These are phyloP conservation scores for Cladosporium phlei DNA, from an alignment of 2,329 filamentous ascomycete species.

Conservation along the genomic window DNA sequence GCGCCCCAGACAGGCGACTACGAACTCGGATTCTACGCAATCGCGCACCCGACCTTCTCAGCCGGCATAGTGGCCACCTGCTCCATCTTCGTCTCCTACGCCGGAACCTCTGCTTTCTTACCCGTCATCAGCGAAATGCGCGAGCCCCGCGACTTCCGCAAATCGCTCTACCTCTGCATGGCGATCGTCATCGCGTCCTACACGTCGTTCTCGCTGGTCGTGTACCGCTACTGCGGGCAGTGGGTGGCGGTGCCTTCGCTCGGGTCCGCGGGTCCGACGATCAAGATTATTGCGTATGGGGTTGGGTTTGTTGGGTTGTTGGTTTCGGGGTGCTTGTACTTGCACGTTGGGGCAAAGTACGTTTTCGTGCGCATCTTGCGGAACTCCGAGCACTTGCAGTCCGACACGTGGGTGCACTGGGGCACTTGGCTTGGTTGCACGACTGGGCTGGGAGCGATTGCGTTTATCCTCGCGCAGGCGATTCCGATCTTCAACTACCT, in stretches of 20 bases:
- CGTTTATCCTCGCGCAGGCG: conserved; percentile 50
- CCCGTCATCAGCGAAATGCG: conserved; percentile 64
- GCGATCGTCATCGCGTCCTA: conserved; percentile 54
- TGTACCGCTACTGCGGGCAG: conserved; percentile 58
- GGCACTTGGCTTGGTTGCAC: conserved; percentile 48
- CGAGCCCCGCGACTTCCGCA: conserved; percentile 55
- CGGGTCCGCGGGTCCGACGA: conserved; percentile 53
- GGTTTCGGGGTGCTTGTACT: conserved; percentile 45
- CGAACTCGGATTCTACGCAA: conserved; percentile 55
- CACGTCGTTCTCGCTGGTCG: conserved; percentile 54
- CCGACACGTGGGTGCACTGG: conserved; percentile 51
- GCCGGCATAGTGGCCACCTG: conserved; percentile 54
- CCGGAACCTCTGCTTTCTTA: conserved; percentile 57
- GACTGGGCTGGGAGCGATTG: conserved; percentile 37
- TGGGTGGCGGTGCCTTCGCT: conserved; percentile 61
- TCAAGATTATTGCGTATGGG: conserved; percentile 61
- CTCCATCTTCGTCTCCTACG: conserved; percentile 57
- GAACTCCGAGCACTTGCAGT: conserved; percentile 47
- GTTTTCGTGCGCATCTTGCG: conserved; percentile 53
- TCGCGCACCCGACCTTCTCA: conserved; percentile 54
- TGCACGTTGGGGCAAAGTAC: conserved; percentile 52
- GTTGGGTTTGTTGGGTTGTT: conserved; percentile 53
- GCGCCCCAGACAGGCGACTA: conserved; percentile 56
- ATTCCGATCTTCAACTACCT: conserved; percentile 54
- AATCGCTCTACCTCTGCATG: conserved; percentile 58